Evolutionary conservation across 2,329 filamentous ascomycete genomes (phyloP).

Genomic region (Botrytis galanthina): DNA sequence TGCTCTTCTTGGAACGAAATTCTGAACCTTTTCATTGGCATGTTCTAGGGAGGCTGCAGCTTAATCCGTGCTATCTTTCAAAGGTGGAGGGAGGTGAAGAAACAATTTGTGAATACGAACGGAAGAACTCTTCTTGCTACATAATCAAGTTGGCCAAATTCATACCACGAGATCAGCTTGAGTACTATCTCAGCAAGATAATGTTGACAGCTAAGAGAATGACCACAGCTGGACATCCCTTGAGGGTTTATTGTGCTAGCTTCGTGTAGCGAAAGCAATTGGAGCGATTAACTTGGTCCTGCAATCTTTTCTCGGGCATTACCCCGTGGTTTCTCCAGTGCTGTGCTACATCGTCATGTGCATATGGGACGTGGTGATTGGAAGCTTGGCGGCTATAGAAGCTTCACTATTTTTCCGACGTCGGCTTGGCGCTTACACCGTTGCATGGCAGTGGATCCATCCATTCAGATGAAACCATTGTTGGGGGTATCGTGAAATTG

Average conservation of each 20-base stretch:
- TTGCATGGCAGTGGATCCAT: background rate
- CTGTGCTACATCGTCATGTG: background rate
- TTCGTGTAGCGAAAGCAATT: background rate
- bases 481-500: background rate
- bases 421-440: background rate
- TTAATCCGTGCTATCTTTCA: background rate
- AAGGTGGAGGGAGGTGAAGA: background rate
- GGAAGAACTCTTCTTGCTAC: background rate
- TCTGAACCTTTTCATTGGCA: background rate
- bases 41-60: rapidly evolving
- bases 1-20: background rate
- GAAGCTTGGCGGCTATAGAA: background rate
- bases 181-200: background rate
- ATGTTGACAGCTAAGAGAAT: too few relatives aligned
- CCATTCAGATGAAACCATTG: background rate
- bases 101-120: background rate
- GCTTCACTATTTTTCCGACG: background rate
- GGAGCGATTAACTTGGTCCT: background rate
- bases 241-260: background rate
- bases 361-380: background rate
- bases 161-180: background rate
- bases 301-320: background rate
- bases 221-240: background rate
- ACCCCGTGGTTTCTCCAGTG: background rate
- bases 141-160: background rate